Evolutionary conservation across 2,329 filamentous ascomycete genomes (phyloP).

Genomic region (Endothia cerciana): DNA sequence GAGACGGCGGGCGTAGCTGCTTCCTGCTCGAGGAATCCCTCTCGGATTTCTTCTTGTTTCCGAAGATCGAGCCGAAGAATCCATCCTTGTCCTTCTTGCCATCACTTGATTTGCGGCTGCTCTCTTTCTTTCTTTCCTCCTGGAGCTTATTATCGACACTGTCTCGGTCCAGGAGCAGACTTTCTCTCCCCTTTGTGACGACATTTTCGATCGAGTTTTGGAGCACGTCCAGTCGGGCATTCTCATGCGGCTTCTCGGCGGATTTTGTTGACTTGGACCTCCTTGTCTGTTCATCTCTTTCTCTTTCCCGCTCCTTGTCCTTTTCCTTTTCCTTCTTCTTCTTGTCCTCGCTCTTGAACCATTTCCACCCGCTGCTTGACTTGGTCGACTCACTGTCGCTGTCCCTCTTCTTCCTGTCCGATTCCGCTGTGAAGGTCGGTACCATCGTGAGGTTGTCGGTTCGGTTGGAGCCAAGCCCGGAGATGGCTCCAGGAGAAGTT

Average conservation of each 20-base stretch:
- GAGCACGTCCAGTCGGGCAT: constrained; percentile 80
- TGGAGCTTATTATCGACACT: constrained; percentile 71
- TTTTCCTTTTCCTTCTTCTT: constrained; percentile 71
- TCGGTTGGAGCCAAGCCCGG: constrained; percentile 66
- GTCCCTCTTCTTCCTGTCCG: constrained; percentile 76
- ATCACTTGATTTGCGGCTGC: constrained; percentile 70
- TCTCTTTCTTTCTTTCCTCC: constrained; percentile 82
- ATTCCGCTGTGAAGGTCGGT: constrained; percentile 65
- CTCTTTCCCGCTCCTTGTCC: constrained; percentile 61
- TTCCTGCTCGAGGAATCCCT: constrained; percentile 77
- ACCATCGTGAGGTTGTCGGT: constrained; percentile 82
- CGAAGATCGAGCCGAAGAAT: constrained; percentile 92
- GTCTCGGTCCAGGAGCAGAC: constrained; percentile 80
- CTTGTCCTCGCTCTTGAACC: constrained; percentile 80
- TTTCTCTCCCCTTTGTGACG: constrained; percentile 73
- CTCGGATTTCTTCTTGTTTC: constrained; percentile 85
- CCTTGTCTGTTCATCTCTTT: constrained; percentile 71
- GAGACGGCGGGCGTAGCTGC: constrained; percentile 75
- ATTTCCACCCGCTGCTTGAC: constrained; percentile 81
- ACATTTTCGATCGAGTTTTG: constrained; percentile 82
- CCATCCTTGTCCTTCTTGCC: constrained; percentile 91
- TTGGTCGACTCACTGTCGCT: constrained; percentile 69
- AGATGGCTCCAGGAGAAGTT: constrained; percentile 67
- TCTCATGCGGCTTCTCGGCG: constrained; percentile 70
- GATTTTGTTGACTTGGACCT: constrained; percentile 66